Evolutionary conservation across 2,329 filamentous ascomycete species (phyloP).

Genomic region (Xylariaceae sp.): DNA sequence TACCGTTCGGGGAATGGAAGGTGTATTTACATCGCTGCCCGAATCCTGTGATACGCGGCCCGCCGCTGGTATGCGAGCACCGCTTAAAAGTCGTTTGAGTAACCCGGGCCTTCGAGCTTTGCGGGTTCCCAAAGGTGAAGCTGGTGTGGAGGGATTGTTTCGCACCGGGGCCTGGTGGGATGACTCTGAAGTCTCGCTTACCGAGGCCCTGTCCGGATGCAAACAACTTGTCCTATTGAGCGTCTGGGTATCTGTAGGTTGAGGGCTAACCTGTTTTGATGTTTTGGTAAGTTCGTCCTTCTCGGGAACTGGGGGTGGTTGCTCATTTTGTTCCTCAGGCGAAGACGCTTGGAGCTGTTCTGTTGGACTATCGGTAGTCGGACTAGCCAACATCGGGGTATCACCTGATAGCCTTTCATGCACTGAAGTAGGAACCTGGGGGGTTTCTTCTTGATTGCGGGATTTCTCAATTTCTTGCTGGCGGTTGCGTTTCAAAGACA

Average conservation of each 20-base stretch:
- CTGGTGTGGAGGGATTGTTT: slow-evolving; percentile 27
- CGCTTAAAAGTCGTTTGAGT: slow-evolving; percentile 40
- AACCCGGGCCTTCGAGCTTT: slow-evolving; percentile 38
- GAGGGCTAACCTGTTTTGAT: not conserved
- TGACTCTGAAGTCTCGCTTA: slow-evolving; percentile 18
- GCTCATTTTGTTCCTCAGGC: slow-evolving; percentile 15
- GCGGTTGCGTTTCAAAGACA: slow-evolving; percentile 35
- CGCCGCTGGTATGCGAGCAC: slow-evolving; percentile 32
- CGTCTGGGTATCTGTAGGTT: not conserved
- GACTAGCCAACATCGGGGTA: not conserved
- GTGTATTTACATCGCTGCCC: slow-evolving; percentile 31
- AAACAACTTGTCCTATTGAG: not conserved
- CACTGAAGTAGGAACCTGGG: not conserved
- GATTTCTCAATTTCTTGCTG: slow-evolving; percentile 26
- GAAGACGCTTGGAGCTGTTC: not conserved
- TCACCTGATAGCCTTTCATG: slow-evolving; percentile 1
- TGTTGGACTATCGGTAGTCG: not conserved
- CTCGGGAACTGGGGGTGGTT: slow-evolving; percentile 36
- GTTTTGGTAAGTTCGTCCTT: slow-evolving; percentile 31
- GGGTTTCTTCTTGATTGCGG: slow-evolving; percentile 12
- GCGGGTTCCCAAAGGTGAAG: slow-evolving; percentile 35
- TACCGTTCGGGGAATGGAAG: slow-evolving; percentile 36
- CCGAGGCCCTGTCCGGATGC: not conserved
- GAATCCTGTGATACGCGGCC: slow-evolving; percentile 34
- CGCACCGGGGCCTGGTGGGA: slow-evolving; percentile 28